Evolutionary conservation across 345 rosid genomes (phyloP), one percentile per base, ranked within the genome.

Genomic region (Arabidopsis suecica): DNA sequence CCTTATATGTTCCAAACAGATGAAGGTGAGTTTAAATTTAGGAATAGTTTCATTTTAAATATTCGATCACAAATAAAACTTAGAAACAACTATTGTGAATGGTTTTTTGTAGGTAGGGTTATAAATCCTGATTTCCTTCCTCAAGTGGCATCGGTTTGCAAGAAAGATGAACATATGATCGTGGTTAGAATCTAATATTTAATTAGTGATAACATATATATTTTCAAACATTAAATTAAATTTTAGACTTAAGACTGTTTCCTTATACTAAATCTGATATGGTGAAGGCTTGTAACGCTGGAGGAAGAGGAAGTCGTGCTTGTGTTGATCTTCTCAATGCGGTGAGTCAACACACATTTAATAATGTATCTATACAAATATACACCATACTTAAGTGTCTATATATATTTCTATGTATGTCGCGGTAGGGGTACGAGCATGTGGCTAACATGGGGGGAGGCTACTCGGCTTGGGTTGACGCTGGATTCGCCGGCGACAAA

Each of bases 381-480:
- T 25, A 25, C 11, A 42, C 7, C 13, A 2, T 3, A 30, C 3
- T 40, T 23, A 60, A 23, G 25, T 22, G 5, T 20, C 22, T 20
- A 20, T 23, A 23, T 23, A 23, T 23, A 23, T 23, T 1, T 23
- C 25, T 23, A 23, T 23, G 25, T 23, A 23, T 65, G 20, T 20
- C 16, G 7, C 9, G 16, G 30, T 18, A 69, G 89, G 84, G 85
- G 4, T 82, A 76, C 44, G 74, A 76, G 61, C 59, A 77, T 49
- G 86, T 82, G 68, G 83, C 51, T 33, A 80, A 79, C 76, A 74
- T 82, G 83, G 87, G 66, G 16, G 89, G 89, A 40, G 86, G 89
- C 6, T 82, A 80, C 73, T 82, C 89, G 30, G 83, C 83, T 5
- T 86, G 87, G 87, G 81, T 79, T 20, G 87, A 80, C 56, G 56